Conservation (phyloP, 2,329 filamentous ascomycete genomes). For the Nemania sp. region DNA sequence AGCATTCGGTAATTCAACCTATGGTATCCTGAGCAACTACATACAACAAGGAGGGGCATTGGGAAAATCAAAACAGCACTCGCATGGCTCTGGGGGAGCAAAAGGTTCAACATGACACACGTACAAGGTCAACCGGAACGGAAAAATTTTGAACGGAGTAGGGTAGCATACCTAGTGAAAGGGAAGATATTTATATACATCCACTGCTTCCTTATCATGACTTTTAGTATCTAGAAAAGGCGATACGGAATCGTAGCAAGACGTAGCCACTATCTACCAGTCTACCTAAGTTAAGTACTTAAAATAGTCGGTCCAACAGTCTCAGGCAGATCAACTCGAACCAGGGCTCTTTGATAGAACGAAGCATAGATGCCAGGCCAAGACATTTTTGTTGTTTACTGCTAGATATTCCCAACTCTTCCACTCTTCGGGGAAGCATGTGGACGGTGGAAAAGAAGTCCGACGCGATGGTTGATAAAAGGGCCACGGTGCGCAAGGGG, state of each 20-base stretch:
- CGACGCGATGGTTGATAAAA: too few relatives aligned
- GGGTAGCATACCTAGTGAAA: background rate
- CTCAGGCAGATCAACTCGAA: slow-evolving; percentile 8
- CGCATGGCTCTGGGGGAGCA: slow-evolving; percentile 13
- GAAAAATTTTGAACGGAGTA: background rate
- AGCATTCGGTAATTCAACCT: slow-evolving; percentile 29
- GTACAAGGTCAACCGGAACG: slow-evolving; percentile 1
- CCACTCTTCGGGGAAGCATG: background rate
- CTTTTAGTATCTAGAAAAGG: background rate
- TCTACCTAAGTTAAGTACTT: too few relatives aligned
- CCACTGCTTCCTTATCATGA: too few relatives aligned
- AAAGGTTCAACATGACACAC: slow-evolving; percentile 25
- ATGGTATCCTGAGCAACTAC: slow-evolving; percentile 9
- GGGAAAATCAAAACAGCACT: slow-evolving; percentile 11
- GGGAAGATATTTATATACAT: too few relatives aligned
- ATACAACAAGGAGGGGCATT: slow-evolving; percentile 12
- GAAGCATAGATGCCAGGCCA: background rate
- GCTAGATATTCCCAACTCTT: background rate
- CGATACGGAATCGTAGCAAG: slow-evolving; percentile 6
- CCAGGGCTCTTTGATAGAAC: slow-evolving; percentile 4
- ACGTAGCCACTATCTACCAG: background rate
- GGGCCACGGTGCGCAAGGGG: too few relatives aligned
- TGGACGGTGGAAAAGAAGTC: too few relatives aligned
- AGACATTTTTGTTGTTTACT: background rate
- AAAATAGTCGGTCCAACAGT: too few relatives aligned